phyloP scores from a whole-genome alignment of 2,329 filamentous ascomycete species.

The Pleoardoris graminearum region DNA sequence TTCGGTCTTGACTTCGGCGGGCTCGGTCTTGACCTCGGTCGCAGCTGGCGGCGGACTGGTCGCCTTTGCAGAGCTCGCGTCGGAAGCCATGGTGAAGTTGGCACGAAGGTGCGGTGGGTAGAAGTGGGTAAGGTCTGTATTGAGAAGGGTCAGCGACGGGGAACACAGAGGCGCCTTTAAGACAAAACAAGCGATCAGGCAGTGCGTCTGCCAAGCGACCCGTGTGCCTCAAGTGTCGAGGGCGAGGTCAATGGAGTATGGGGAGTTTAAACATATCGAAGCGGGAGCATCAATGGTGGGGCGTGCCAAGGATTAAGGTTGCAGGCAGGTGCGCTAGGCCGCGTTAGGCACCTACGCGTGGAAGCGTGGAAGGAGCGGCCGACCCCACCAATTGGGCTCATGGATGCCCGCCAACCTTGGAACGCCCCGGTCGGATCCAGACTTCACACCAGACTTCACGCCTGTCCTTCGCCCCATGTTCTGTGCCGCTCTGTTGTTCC shows the following conservation, averaged over 20 bases:
- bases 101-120: background rate
- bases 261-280: too few relatives aligned
- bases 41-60: background rate
- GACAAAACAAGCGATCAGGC: too few relatives aligned
- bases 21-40: background rate
- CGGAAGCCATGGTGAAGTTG: background rate
- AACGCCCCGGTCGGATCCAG: conserved; percentile 25
- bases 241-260: too few relatives aligned
- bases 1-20: background rate
- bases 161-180: too few relatives aligned
- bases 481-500: conserved; percentile 26
- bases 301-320: too few relatives aligned
- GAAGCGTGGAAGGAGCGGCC: background rate
- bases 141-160: background rate
- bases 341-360: conserved; percentile 2
- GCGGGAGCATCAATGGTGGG: too few relatives aligned
- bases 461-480: conserved; percentile 29
- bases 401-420: conserved; percentile 27
- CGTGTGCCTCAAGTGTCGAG: background rate
- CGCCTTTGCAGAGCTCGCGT: background rate
- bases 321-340: too few relatives aligned
- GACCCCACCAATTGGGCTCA: conserved; percentile 36
- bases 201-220: background rate
- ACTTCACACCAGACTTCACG: conserved; percentile 22
- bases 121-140: background rate